Conservation (phyloP, 257 asterid species). For the Nyctanthes arbortristis region DNA sequence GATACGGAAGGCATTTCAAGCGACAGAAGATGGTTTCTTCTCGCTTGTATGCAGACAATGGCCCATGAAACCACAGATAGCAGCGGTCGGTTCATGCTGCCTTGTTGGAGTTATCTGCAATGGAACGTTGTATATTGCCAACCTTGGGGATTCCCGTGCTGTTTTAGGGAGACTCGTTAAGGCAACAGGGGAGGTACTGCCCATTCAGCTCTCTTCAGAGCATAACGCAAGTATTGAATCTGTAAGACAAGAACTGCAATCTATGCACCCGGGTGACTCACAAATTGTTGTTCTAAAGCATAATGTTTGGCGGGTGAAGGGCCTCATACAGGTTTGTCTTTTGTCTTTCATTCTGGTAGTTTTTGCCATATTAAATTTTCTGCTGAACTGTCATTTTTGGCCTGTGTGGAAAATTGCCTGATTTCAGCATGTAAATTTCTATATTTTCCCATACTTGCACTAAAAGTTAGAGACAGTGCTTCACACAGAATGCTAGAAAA, state of each 20-base stretch:
- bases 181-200: constrained; percentile 63
- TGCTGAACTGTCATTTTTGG: background rate
- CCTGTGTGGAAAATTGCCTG: background rate
- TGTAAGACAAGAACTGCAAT: constrained; percentile 61
- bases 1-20: constrained; percentile 60
- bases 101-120: constrained; percentile 63
- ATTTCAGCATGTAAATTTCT: background rate
- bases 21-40: constrained; percentile 70
- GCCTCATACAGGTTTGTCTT: constrained; percentile 60
- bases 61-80: constrained; percentile 61
- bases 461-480: constrained; percentile 4
- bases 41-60: constrained; percentile 56
- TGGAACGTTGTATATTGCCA: constrained; percentile 62
- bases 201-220: constrained; percentile 66
- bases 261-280: constrained; percentile 63
- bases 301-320: constrained; percentile 81
- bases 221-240: constrained; percentile 68
- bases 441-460: background rate
- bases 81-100: constrained; percentile 81
- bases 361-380: background rate
- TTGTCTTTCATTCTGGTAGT: background rate
- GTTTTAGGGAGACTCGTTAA: constrained; percentile 64
- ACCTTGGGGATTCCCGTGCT: constrained; percentile 72
- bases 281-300: constrained; percentile 75
- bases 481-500: background rate